Base-by-base conservation (phyloP, 495 filamentous ascomycete species). In the Cercophora newfieldiana region DNA sequence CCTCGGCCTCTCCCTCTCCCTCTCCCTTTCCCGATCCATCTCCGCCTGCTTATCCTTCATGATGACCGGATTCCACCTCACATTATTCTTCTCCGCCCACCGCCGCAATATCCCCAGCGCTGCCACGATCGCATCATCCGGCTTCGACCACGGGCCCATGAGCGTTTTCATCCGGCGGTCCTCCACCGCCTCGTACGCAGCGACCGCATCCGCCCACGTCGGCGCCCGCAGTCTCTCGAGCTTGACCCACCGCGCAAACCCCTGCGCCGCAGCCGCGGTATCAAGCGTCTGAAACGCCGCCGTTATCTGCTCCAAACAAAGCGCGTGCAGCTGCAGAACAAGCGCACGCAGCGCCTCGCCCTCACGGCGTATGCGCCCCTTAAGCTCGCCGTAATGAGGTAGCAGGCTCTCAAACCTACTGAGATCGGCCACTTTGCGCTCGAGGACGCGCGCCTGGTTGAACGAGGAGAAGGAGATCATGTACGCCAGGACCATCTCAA, bases 401-500 rank as follows among this genome's bases (percentile, higher is more conserved):
- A 78, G 55, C 22, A 75, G 67, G 44, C 66, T 59, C 33, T 72
- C 64, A 75, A 76, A 80, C 16, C 59, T 53, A 6, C 25, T 33
- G 22, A 67, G 33, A 28, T 77, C 72, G 55, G 49, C 58, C 29
- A 61, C 49, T 49, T 67, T 68, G 57, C 71, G 68, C 26, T 72
- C 68, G 55, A 75, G 33, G 25, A 59, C 49, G 18, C 73, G 68
- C 8, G 48, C 66, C 47, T 68, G 60, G 66, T 79, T 76, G 44
- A 73, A 57, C 3, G 64, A 49, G 59, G 74, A 61, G 62, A 79
- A 83, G 0, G 74, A 68, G 7, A 76, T 65, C 74, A 82, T 80
- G 69, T 80, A 83, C 0, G 74, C 67, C 7, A 77, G 66, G 0
- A 82, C 58, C 74, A 78, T 78, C 65, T 83, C 80, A 14, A 83